Evolutionary conservation across 805 yeast genomes (phyloP).

Genomic region (Metschnikowia picachoensis): DNA sequence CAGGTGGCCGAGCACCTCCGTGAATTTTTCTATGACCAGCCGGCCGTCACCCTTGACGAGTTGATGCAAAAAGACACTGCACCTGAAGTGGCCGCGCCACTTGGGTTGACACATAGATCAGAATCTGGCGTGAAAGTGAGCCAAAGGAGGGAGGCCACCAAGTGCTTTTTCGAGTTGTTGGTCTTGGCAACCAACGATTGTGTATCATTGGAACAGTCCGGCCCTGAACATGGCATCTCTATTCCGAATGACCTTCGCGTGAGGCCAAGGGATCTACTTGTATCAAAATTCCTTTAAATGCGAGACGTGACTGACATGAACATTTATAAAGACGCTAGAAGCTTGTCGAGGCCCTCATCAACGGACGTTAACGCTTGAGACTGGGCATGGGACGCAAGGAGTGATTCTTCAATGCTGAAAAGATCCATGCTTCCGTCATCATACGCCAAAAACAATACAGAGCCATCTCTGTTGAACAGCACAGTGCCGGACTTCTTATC

Average conservation of each 20-base stretch:
- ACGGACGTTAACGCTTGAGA: slow-evolving; percentile 1
- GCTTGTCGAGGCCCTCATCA: slow-evolving; percentile 6
- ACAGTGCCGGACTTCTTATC: slow-evolving; percentile 8
- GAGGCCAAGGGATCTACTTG: slow-evolving; percentile 40
- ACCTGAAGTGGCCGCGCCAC: slow-evolving; percentile 16
- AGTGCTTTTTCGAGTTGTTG: slow-evolving; percentile 75
- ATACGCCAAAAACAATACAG: slow-evolving; percentile 11
- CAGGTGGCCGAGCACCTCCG: slow-evolving; percentile 50
- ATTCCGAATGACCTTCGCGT: slow-evolving; percentile 61
- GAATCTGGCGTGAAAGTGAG: slow-evolving; percentile 23
- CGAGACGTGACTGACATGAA: background rate
- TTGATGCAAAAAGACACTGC: slow-evolving; percentile 37
- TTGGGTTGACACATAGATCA: slow-evolving; percentile 18
- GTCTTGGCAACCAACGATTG: slow-evolving; percentile 79
- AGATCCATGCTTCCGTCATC: slow-evolving; percentile 14
- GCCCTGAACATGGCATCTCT: slow-evolving; percentile 19
- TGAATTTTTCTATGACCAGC: slow-evolving; percentile 23
- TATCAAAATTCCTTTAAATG: slow-evolving; percentile 18
- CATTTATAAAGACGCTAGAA: slow-evolving; percentile 6
- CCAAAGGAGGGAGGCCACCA: slow-evolving; percentile 57
- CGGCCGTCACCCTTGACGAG: slow-evolving; percentile 30
- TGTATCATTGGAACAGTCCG: slow-evolving; percentile 55
- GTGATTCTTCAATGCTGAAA: slow-evolving; percentile 13
- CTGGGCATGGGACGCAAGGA: slow-evolving; percentile 7
- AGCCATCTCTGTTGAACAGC: slow-evolving; percentile 12